Conservation (phyloP, 2,329 filamentous ascomycete species). For the Coniochaeta sp. region DNA sequence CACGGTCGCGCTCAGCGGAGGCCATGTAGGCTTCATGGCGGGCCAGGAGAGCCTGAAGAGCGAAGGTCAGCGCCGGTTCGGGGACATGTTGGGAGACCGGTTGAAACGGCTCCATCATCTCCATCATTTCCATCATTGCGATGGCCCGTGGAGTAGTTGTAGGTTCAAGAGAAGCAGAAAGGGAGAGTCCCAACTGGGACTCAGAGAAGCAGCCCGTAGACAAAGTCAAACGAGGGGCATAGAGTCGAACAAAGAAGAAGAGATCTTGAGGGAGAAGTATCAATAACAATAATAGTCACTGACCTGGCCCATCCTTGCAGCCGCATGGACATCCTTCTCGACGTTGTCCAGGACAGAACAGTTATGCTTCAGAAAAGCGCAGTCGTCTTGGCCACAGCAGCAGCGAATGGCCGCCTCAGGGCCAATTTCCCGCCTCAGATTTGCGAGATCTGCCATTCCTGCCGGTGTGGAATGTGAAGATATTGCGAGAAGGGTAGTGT, state of each 20-base stretch:
- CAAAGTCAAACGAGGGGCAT: not conserved
- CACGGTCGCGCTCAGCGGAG: slow-evolving; percentile 80
- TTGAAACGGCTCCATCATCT: not conserved
- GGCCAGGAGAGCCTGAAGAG: slow-evolving; percentile 76
- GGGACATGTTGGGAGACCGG: not conserved
- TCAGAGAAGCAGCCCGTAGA: not conserved
- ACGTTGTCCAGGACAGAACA: slow-evolving; percentile 69
- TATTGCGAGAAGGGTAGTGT: not conserved
- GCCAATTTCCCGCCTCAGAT: not conserved
- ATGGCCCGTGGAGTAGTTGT: too few relatives aligned
- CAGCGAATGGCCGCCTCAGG: slow-evolving; percentile 47
- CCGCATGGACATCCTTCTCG: slow-evolving; percentile 80
- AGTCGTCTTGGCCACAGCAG: slow-evolving; percentile 80
- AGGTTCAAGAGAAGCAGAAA: too few relatives aligned
- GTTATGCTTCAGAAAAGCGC: slow-evolving; percentile 76
- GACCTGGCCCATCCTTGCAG: slow-evolving; percentile 89
- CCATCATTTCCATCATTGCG: too few relatives aligned
- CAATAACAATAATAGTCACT: slow-evolving; percentile 22
- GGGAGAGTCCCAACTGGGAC: not conserved
- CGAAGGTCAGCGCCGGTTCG: slow-evolving; percentile 58
- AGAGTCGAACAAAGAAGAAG: too few relatives aligned
- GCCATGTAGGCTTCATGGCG: slow-evolving; percentile 93
- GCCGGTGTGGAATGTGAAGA: not conserved
- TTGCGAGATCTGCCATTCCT: slow-evolving; percentile 4
- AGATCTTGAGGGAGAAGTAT: too few relatives aligned